These are phyloP conservation scores for Gleditsia sinensis DNA, from an alignment of 306 rosid genomes.

Conservation along the genomic window DNA sequence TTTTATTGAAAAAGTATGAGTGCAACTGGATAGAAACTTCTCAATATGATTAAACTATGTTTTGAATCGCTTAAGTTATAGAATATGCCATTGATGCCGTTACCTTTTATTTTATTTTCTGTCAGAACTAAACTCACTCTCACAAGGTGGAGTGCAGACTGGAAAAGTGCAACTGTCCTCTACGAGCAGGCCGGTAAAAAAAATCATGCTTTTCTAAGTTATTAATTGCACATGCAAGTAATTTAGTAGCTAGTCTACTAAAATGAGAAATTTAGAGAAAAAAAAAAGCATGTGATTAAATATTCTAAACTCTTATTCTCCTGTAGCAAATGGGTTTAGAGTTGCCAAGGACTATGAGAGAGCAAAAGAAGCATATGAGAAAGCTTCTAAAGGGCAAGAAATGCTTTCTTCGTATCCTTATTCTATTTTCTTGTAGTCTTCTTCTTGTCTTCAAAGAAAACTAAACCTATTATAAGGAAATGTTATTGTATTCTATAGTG, in stretches of 20 bases:
- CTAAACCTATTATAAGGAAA: not conserved
- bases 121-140: conserved; percentile 83
- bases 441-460: not conserved
- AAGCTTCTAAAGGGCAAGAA: conserved; percentile 96
- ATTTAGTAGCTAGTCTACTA: not conserved
- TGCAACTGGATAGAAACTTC: not conserved
- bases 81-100: not conserved
- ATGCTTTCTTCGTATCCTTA: conserved; percentile 97
- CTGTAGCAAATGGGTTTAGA: conserved; percentile 83
- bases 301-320: conserved; percentile 25
- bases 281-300: not conserved
- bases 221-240: conserved; percentile 24
- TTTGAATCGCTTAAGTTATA: not conserved
- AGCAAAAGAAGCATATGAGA: conserved; percentile 84
- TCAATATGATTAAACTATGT: not conserved
- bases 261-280: not conserved
- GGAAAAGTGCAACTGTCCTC: conserved; percentile 76
- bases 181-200: conserved; percentile 93
- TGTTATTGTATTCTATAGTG: not conserved
- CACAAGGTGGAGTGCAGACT: conserved; percentile 95
- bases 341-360: conserved; percentile 72
- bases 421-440: conserved; percentile 1
- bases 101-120: not conserved
- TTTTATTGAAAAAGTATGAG: not conserved
- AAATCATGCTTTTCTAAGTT: not conserved